phyloP scores from a whole-genome alignment of 2,329 filamentous ascomycete species.

The Stylonectria norvegica region DNA sequence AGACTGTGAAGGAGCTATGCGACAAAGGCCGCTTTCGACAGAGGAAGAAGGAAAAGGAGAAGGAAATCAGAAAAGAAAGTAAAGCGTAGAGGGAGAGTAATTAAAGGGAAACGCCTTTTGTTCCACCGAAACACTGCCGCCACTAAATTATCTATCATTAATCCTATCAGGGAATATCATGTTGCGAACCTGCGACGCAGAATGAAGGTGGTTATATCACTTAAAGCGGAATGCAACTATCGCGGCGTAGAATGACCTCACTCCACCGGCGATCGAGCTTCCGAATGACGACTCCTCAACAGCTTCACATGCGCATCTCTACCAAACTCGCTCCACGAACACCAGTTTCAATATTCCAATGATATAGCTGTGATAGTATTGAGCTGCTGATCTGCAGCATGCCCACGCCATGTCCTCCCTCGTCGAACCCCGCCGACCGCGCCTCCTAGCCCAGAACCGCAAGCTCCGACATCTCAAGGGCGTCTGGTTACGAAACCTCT shows the following conservation, averaged over 20 bases:
- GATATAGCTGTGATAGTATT: conserved; percentile 11
- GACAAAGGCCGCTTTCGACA: not conserved
- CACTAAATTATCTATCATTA: too few species aligned
- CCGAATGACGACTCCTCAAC: conserved; percentile 16
- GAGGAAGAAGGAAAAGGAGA: too few species aligned
- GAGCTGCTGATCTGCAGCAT: conserved; percentile 22
- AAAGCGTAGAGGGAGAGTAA: too few species aligned
- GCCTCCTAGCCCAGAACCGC: conserved; percentile 70
- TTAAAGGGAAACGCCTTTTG: too few species aligned
- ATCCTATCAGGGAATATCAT: too few species aligned
- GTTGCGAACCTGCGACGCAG: too few species aligned
- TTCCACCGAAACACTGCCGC: too few species aligned
- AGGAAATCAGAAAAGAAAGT: not conserved
- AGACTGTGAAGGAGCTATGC: conserved; percentile 6
- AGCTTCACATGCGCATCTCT: not conserved
- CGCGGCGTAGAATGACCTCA: conserved; percentile 19
- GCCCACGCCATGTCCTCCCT: conserved; percentile 33
- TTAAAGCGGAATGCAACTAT: conserved; percentile 27
- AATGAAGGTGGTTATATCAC: too few species aligned
- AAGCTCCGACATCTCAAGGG: conserved; percentile 84
- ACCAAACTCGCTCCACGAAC: conserved; percentile 1
- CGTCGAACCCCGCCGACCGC: conserved; percentile 42
- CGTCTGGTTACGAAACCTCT: conserved; percentile 82
- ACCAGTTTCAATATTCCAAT: conserved; percentile 11
- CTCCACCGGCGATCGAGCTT: conserved; percentile 18